Evolutionary conservation across 176 grass and related monocot species (phyloP), one percentile per base, ranked within the genome.

Genomic region (Juncus effusus): DNA sequence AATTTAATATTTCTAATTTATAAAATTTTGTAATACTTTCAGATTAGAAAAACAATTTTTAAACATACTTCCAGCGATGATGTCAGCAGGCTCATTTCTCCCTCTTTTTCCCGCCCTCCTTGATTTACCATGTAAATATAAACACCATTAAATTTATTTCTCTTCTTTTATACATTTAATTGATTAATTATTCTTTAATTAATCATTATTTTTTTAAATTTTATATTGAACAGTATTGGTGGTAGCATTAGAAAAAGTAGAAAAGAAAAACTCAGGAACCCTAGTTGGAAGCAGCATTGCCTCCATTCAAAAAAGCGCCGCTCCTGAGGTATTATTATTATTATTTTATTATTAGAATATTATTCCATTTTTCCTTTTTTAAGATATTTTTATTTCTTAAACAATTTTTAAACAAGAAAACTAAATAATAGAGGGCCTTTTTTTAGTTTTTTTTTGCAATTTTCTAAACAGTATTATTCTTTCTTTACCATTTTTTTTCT

Each of bases 281-380:
- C 80, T 92, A 53, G 78, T 97, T 60, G 93, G 88, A 53, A 91
- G 88, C 85, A 92, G 85, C 78, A 92, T 97, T 56, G 93, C 93
- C 76, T 84, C 93, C 41, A 97, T 97, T 72, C 93, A 97, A 80
- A 97, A 97, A 80, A 97, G 93, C 39, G 81, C 93, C 44, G 93
- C 88, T 58, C 85, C 93, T 75, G 93, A 97, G 88, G 88, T 97
- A 74, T 47, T 65, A 60, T 80, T 73, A 42, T 71, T 59, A 16
- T 52, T 59, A 56, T 28, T 28, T 28, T 28, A 28, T 28, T 28
- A 28, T 28, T 28, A 11, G 2, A 13, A 59, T 47, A 38, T 71
- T 19, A 49, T 67, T 35, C 3, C 3, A 15, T 76, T 64, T 28
- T 47, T 6, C 4, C 9, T 47, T 47, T 47, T 47, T 47, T 47